phyloP scores from a whole-genome alignment of 1,284 basidiomycete species.

The Thelephora terrestris region DNA sequence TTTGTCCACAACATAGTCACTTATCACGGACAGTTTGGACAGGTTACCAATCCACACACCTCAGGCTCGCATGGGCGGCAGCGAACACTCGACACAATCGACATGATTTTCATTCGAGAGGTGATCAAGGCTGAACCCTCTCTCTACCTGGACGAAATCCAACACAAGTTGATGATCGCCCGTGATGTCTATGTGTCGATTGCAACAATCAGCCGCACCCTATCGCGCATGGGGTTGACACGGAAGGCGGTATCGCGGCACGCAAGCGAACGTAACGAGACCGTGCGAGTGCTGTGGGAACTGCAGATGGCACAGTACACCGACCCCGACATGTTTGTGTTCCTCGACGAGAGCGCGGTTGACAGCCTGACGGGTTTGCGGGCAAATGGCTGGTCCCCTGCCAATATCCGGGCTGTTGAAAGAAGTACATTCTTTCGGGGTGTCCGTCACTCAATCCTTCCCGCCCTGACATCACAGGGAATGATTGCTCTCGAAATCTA shows the following conservation, averaged over 20 bases:
- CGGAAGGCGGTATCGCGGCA: constrained; percentile 15
- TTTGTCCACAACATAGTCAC: too few relatives aligned
- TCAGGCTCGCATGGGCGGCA: too few relatives aligned
- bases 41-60: too few relatives aligned
- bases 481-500: constrained; percentile 16
- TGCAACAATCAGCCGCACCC: constrained; percentile 7
- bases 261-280: constrained; percentile 20
- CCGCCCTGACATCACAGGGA: constrained; percentile 13
- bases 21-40: too few relatives aligned
- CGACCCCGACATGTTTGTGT: constrained; percentile 11
- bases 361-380: constrained; percentile 9
- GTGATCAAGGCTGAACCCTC: constrained; percentile 6
- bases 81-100: too few relatives aligned
- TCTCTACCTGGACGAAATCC: constrained; percentile 11
- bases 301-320: neutral
- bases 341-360: constrained; percentile 19
- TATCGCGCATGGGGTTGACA: constrained; percentile 8
- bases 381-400: constrained; percentile 6
- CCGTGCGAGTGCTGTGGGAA: constrained; percentile 19
- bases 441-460: constrained; percentile 13
- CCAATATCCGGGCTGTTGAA: constrained; percentile 10
- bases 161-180: constrained; percentile 4
- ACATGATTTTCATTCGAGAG: too few relatives aligned
- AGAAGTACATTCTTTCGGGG: constrained; percentile 10
- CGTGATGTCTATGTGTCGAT: constrained; percentile 7